A percentile compares a stretch with the other conserved stretches of the same genome.
Conservation (phyloP, 176 grass and related monocot species). For the Carex pumila region DNA sequence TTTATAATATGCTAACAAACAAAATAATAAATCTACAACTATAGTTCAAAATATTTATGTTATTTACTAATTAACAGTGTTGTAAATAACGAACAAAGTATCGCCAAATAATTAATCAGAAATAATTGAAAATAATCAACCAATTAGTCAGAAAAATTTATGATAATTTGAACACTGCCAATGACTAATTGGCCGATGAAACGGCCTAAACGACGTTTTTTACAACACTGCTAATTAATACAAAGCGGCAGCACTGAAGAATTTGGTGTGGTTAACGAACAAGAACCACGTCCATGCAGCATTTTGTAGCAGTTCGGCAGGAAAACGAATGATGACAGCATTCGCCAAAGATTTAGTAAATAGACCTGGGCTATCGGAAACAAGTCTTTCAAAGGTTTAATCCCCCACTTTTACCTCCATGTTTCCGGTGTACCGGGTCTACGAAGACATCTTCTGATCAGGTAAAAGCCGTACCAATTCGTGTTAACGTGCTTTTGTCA, state of each 20-base stretch:
- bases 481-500: neutral
- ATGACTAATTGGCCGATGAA: too few species aligned
- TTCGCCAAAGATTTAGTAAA: neutral
- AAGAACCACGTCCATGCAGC: neutral
- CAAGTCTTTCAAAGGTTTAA: neutral
- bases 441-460: neutral
- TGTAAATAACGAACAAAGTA: too few species aligned
- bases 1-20: too few species aligned
- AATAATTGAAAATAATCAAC: too few species aligned
- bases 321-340: neutral
- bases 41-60: neutral
- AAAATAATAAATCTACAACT: neutral
- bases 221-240: too few species aligned
- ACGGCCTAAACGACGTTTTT: too few species aligned
- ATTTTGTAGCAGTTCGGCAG: neutral
- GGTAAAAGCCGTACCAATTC: neutral
- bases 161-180: too few species aligned
- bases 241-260: neutral
- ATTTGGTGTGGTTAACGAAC: neutral
- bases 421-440: neutral
- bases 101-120: too few species aligned
- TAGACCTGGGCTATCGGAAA: neutral
- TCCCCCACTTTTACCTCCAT: neutral
- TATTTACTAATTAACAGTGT: neutral
- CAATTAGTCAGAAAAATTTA: too few species aligned